phyloP scores from a whole-genome alignment of 805 yeast species.

The Candida tammaniensis region DNA sequence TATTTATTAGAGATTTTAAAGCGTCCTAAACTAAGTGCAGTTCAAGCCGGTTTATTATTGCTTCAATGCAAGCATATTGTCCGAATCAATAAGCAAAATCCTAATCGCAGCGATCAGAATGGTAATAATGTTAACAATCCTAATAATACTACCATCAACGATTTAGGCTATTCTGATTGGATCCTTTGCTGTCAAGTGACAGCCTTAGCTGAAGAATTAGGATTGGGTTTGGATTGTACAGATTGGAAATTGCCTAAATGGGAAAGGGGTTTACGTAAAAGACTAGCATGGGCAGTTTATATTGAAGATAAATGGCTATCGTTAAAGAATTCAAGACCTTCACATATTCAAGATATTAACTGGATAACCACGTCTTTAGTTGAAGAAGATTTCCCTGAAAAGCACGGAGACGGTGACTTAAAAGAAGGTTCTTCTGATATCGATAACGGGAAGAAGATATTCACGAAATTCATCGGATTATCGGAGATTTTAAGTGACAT shows the following conservation, averaged over 20 bases:
- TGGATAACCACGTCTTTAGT: conserved; percentile 75
- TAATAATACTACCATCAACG: conserved; percentile 19
- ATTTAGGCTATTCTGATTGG: conserved; percentile 68
- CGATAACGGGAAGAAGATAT: conserved; percentile 66
- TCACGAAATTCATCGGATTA: conserved; percentile 63
- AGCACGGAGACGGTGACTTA: conserved; percentile 50
- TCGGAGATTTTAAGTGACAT: conserved; percentile 71
- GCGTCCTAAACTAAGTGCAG: conserved; percentile 87
- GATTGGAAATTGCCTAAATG: conserved; percentile 92
- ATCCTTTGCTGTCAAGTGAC: conserved; percentile 82
- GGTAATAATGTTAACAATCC: not conserved
- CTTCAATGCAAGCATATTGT: conserved; percentile 59
- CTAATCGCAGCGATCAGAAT: conserved; percentile 7
- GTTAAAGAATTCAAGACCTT: conserved; percentile 76
- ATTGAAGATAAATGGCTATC: conserved; percentile 91
- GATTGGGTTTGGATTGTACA: conserved; percentile 86
- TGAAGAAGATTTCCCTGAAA: conserved; percentile 78
- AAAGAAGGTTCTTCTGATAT: conserved; percentile 65
- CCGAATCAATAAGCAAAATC: conserved; percentile 13
- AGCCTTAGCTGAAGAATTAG: conserved; percentile 84
- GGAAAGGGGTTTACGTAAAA: conserved; percentile 85
- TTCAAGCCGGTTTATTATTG: conserved; percentile 81
- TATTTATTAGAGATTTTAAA: conserved; percentile 75
- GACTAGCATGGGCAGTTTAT: conserved; percentile 95
- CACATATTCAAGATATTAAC: conserved; percentile 63